Evolutionary conservation across 805 yeast species (phyloP).

Genomic region (Candida insectorum): DNA sequence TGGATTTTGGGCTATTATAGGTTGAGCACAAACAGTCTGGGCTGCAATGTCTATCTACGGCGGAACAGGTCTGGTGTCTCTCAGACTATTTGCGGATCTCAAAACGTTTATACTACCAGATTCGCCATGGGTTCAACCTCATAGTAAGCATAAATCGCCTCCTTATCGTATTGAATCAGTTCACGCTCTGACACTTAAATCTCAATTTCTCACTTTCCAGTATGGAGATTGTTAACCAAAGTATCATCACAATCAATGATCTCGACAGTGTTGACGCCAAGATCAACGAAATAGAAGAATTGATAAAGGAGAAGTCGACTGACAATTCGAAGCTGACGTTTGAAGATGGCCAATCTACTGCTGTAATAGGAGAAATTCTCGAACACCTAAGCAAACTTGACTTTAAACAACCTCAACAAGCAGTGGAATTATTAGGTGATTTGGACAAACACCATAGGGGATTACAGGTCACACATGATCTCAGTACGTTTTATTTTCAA

Average conservation of each 20-base stretch:
- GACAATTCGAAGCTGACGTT: constrained; percentile 5
- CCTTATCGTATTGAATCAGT: too few species aligned
- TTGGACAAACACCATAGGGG: constrained; percentile 14
- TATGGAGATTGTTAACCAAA: constrained; percentile 30
- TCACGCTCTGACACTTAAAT: too few species aligned
- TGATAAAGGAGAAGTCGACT: constrained; percentile 6
- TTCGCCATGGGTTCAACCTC: too few species aligned
- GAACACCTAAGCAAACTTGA: constrained; percentile 1
- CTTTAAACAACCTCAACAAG: neutral
- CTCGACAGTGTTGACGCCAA: constrained; percentile 23
- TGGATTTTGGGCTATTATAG: too few species aligned
- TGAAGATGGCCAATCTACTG: constrained; percentile 12
- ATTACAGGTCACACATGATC: constrained; percentile 14
- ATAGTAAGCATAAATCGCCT: too few species aligned
- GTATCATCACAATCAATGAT: constrained; percentile 33
- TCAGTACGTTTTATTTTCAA: constrained; percentile 6
- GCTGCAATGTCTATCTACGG: too few species aligned
- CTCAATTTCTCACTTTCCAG: constrained; percentile 2
- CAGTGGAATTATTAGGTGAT: constrained; percentile 6
- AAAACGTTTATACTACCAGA: too few species aligned
- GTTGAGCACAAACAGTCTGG: too few species aligned
- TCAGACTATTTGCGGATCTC: too few species aligned
- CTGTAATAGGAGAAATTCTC: constrained; percentile 9
- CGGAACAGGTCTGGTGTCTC: too few species aligned
- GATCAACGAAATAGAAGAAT: constrained; percentile 21